Conservation (phyloP, 345 rosid species). For the Raphanus sativus region DNA sequence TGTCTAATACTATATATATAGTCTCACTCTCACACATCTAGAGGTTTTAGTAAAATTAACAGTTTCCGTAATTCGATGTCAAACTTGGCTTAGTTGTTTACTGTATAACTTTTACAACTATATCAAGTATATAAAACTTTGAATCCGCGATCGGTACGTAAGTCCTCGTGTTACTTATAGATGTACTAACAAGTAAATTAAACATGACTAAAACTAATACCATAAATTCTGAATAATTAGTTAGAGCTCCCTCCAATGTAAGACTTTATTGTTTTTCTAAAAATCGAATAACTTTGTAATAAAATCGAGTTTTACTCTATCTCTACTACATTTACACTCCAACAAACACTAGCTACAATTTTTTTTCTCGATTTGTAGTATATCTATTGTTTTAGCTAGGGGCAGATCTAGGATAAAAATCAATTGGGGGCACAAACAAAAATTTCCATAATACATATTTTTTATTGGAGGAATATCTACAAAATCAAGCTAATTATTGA, state of each 20-base stretch:
- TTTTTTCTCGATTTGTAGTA: neutral
- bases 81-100: neutral
- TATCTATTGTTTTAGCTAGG: neutral
- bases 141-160: neutral
- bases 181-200: neutral
- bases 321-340: neutral
- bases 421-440: too few relatives aligned
- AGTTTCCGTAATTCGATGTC: neutral
- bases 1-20: neutral
- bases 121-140: neutral
- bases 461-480: too few relatives aligned
- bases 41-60: neutral
- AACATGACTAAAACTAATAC: neutral
- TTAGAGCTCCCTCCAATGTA: neutral
- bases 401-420: too few relatives aligned
- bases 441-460: too few relatives aligned
- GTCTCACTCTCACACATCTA: neutral
- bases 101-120: neutral
- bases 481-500: too few relatives aligned
- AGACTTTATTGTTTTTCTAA: too few relatives aligned
- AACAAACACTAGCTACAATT: neutral
- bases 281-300: neutral
- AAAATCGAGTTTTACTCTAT: neutral
- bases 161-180: neutral
- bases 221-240: neutral